Conservation (phyloP, 2,329 filamentous ascomycete species). For the Curvularia sp. region DNA sequence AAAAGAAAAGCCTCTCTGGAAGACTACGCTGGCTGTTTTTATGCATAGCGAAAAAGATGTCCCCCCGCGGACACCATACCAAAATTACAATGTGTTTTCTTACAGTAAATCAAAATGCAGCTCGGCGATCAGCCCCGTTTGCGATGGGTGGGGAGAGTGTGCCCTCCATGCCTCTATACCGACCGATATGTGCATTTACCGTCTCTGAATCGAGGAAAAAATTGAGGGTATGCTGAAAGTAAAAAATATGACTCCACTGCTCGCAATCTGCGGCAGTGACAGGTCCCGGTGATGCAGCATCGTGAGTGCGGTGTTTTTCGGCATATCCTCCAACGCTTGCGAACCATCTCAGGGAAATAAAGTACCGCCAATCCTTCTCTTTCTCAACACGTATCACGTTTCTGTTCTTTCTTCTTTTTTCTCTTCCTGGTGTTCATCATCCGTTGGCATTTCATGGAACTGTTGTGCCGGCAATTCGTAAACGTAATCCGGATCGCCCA, state of each 20-base stretch:
- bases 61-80: background rate
- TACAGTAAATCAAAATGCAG: background rate
- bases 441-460: background rate
- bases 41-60: background rate
- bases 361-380: background rate
- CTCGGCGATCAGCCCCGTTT: background rate
- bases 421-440: background rate
- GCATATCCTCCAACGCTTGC: background rate
- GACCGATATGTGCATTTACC: no score
- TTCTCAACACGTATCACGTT: background rate
- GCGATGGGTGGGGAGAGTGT: background rate
- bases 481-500: background rate
- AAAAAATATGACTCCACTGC: background rate
- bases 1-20: background rate
- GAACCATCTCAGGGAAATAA: background rate
- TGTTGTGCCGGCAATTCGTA: background rate
- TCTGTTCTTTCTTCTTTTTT: background rate
- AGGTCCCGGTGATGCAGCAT: background rate
- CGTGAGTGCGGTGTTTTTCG: background rate
- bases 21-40: background rate
- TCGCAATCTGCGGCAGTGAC: background rate
- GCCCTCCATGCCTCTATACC: background rate
- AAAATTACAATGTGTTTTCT: background rate
- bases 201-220: background rate
- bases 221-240: background rate